A percentile compares a stretch with the other conserved stretches of the same genome.
Conservation (phyloP, 208 protist species). For the Leishmania guyanensis region DNA sequence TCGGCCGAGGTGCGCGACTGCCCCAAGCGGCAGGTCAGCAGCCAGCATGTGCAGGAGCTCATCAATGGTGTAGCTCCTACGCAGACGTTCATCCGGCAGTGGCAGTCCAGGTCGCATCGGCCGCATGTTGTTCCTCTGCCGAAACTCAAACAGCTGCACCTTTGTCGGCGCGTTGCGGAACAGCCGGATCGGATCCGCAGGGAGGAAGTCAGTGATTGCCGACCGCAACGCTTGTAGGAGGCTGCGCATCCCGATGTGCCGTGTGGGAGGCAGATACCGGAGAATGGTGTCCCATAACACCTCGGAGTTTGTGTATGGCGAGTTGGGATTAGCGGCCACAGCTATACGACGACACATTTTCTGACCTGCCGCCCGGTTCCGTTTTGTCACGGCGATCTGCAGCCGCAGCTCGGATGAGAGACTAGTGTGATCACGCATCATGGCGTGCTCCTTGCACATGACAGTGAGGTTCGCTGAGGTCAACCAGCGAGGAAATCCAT, state of each 20-base stretch:
- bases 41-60: slow-evolving; percentile 55
- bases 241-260: slow-evolving; percentile 47
- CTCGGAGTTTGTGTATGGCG: slow-evolving; percentile 42
- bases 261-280: slow-evolving; percentile 43
- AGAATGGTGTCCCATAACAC: slow-evolving; percentile 49
- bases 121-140: slow-evolving; percentile 40
- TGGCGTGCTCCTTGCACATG: slow-evolving; percentile 2
- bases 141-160: slow-evolving; percentile 70
- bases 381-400: slow-evolving; percentile 27
- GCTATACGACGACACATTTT: slow-evolving; percentile 51
- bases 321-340: slow-evolving; percentile 42
- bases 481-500: slow-evolving; percentile 25
- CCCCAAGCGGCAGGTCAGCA: slow-evolving; percentile 31
- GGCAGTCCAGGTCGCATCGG: slow-evolving; percentile 55
- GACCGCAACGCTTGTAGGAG: slow-evolving; percentile 40
- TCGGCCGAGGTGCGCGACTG: slow-evolving; percentile 16
- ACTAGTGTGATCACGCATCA: not conserved
- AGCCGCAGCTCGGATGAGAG: slow-evolving; percentile 34
- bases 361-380: slow-evolving; percentile 22
- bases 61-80: slow-evolving; percentile 43
- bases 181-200: slow-evolving; percentile 31
- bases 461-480: slow-evolving; percentile 22
- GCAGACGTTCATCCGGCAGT: slow-evolving; percentile 52
- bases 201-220: slow-evolving; percentile 49
- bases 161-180: slow-evolving; percentile 43